These are phyloP conservation scores for Blastomyces parvus DNA, from an alignment of 2,329 filamentous ascomycete species.

Conservation along the genomic window DNA sequence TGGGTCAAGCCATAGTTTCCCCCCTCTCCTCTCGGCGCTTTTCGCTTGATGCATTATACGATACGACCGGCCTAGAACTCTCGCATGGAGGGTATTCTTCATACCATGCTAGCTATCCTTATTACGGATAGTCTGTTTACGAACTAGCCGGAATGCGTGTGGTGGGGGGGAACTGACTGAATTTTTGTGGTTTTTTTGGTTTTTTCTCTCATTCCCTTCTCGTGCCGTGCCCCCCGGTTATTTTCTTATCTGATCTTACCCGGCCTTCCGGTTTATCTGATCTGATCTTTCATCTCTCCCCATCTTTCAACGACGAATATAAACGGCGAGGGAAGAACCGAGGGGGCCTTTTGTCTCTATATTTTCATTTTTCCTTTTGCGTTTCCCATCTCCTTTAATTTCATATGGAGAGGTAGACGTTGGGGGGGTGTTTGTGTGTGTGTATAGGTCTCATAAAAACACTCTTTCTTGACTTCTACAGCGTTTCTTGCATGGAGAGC, in stretches of 20 bases:
- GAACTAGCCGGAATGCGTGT: not conserved
- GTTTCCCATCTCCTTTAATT: not conserved
- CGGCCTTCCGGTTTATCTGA: not conserved
- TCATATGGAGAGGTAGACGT: not conserved
- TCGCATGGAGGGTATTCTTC: not conserved
- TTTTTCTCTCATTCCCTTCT: not conserved
- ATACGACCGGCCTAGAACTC: not conserved
- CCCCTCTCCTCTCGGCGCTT: not conserved
- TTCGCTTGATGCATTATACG: too few relatives aligned
- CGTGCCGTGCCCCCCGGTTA: not conserved
- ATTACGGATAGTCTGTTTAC: not conserved
- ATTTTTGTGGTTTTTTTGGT: not conserved
- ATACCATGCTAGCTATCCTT: not conserved
- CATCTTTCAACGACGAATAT: not conserved
- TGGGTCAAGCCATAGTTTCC: not conserved
- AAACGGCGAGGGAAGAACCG: not conserved
- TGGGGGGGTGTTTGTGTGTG: not conserved
- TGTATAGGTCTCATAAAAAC: not conserved
- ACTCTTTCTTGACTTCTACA: not conserved
- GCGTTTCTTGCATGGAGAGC: not conserved
- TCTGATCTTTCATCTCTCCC: not conserved
- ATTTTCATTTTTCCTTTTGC: not conserved
- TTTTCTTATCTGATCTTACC: not conserved
- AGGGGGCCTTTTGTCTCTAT: not conserved
- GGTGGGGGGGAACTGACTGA: not conserved